Percentiles rank a stretch among this genome's conserved stretches.
These are phyloP conservation scores for Leucosporidium yakuticum DNA, from an alignment of 768 basidiomycete species.

Conservation along the genomic window DNA sequence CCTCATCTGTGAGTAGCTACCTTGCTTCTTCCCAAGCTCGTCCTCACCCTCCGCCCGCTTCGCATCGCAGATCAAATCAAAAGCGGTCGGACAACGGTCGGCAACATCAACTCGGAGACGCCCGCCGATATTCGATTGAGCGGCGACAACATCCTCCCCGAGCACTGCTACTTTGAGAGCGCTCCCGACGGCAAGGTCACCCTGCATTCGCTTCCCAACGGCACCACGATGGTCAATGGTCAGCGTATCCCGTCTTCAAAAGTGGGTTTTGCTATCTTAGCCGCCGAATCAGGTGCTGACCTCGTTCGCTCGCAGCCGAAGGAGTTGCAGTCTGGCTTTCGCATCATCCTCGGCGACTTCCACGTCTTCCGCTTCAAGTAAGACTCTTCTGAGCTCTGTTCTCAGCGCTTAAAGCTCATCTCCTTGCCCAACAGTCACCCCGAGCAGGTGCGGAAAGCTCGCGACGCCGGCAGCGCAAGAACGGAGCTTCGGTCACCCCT, in stretches of 20 bases:
- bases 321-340: slow-evolving; percentile 87
- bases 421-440: slow-evolving; percentile 54
- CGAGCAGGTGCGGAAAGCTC: slow-evolving; percentile 84
- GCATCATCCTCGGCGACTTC: slow-evolving; percentile 93
- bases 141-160: slow-evolving; percentile 81
- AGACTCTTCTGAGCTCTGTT: not conserved
- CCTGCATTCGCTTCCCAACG: slow-evolving; percentile 69
- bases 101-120: slow-evolving; percentile 74
- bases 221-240: slow-evolving; percentile 89
- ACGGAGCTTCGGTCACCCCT: slow-evolving; percentile 24
- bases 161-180: slow-evolving; percentile 90
- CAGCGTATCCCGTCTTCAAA: slow-evolving; percentile 72
- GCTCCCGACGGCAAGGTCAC: slow-evolving; percentile 69
- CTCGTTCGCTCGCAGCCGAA: slow-evolving; percentile 49
- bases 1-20: slow-evolving; percentile 52
- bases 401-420: not conserved
- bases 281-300: not conserved
- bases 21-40: not conserved
- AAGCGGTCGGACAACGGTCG: slow-evolving; percentile 71
- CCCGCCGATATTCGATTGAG: slow-evolving; percentile 84
- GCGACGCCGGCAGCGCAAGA: slow-evolving; percentile 58
- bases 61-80: slow-evolving; percentile 65
- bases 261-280: slow-evolving; percentile 48
- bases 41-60: no score
- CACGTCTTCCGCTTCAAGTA: slow-evolving; percentile 90